phyloP scores from a whole-genome alignment of 192 early-diverging fungal genomes.

The Globomyces pollinis-pini region DNA sequence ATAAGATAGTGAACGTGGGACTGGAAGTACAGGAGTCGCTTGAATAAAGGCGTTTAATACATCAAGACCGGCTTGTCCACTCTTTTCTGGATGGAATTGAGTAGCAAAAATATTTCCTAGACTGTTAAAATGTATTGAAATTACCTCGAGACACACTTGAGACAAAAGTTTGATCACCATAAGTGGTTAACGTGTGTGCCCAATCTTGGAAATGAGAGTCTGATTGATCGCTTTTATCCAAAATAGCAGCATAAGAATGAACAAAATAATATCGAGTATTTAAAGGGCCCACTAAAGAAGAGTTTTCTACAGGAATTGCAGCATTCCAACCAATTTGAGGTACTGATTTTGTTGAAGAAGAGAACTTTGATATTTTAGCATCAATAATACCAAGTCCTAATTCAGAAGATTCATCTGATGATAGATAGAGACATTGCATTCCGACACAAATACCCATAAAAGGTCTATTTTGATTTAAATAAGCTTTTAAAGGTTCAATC shows the following conservation, averaged over 20 bases:
- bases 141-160: constrained; percentile 60
- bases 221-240: constrained; percentile 25
- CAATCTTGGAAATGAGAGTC: constrained; percentile 48
- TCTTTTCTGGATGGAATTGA: constrained; percentile 99
- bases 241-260: constrained; percentile 84
- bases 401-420: constrained; percentile 78
- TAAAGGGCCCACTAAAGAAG: constrained; percentile 8
- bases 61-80: constrained; percentile 78
- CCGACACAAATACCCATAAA: constrained; percentile 99
- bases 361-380: constrained; percentile 59
- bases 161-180: constrained; percentile 81
- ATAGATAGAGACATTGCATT: constrained; percentile 89
- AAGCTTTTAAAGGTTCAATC: constrained; percentile 71
- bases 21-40: background rate
- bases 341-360: constrained; percentile 71
- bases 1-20: background rate
- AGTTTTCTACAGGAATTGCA: constrained; percentile 21
- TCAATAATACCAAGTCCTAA: constrained; percentile 81
- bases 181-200: constrained; percentile 76
- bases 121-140: background rate
- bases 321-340: constrained; percentile 99
- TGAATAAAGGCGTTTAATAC: constrained; percentile 60
- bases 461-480: constrained; percentile 76
- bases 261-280: constrained; percentile 87
- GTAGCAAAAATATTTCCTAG: constrained; percentile 83